Evolutionary conservation across 2,329 filamentous ascomycete genomes (phyloP), one percentile per base, ranked within the genome.

Genomic region (Microsporum ferrugineum): DNA sequence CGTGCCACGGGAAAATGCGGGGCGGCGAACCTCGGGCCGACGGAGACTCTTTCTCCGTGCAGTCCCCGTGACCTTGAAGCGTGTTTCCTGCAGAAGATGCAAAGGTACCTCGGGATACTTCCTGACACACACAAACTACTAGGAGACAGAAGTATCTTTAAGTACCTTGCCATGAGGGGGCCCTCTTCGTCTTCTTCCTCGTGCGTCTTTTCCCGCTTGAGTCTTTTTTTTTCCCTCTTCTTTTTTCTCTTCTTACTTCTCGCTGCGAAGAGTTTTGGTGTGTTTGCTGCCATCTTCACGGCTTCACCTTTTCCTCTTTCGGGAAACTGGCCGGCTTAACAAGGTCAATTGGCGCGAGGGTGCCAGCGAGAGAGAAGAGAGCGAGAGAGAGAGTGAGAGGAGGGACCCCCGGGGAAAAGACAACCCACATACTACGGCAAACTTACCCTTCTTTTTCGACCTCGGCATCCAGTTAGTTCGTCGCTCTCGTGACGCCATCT

Each of bases 181-280:
- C 31, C 39, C 39, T 43, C 17, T 23, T 43, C 39, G 12, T 43
- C 39, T 43, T 43, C 31, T 43, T 43, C n/a, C 49, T 55, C 49
- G 49, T 55, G 49, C 49, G 49, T 29, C n/a, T 55, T 36, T 55
- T 55, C 49, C 17, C 29, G n/a, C 49, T 55, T 55, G 45, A 43
- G 39, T 43, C 39, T n/a, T 43, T 43, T 43, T 41, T 43, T 43
- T 5, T 10, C 39, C 14, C 3, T 43, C 17, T 23, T 23, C 17
- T 23, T n/a, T 43, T 43, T 43, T 41, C 17, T 43, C 4, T n/a
- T n/a, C 14, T 14, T 2, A n/a, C 39, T 43, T 43, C 39, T 43
- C 14, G 4, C 38, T 14, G 14, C 10, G 17, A 43, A 43, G 17
- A 5, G 39, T 43, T 43, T 14, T 43, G 38, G 10, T 41, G 39